Evolutionary conservation across 177 flowering plant genomes (phyloP), one percentile per base, ranked within the genome.

Genomic region (Tripterygium wilfordii): DNA sequence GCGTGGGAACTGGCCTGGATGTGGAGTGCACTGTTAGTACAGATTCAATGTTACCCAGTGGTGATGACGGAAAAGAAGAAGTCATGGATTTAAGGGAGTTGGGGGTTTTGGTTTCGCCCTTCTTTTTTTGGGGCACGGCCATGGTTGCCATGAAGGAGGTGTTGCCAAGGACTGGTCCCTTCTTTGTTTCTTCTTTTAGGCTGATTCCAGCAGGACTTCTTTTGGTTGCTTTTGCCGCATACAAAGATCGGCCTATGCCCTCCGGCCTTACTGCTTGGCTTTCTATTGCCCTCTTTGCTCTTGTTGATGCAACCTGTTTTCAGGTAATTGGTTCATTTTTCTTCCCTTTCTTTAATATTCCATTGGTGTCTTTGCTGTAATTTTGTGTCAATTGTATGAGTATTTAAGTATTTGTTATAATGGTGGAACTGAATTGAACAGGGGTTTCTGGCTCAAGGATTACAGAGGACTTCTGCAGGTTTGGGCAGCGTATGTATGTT

Each of bases 71-170:
- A 27, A 63, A 24, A 21, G 39, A 20, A 2, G 30, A 44, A 10
- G 47, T 7, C 7, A 30, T 30, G 51, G n/a, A 20, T 22, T 27
- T 60, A 48, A 66, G 49, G 82, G 94, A 88, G 43, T 83, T 74
- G 81, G 78, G 55, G 23, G 61, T 92, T 28, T 54, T 92, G 62
- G 63, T 92, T 0, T 88, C 95, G 5, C 98, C 96, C 0, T 92
- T 92, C 67, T 92, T 92, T 81, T 92, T 92, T 62, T 92, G 98
- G 98, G 98, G 98, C 2, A 92, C 98, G 13, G 82, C 98, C 1
- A 92, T 92, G 98, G 98, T 88, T 35, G 98, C 96, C 0, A 92
- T 92, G 98, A 92, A 92, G 67, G 85, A 86, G 66, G 91, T 92
- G 18, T 51, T 88, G 53, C 98, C 96, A 1, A 82, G 77, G 66